Conservation (phyloP, 75 land plant genomes). For the Pinus albicaulis region DNA sequence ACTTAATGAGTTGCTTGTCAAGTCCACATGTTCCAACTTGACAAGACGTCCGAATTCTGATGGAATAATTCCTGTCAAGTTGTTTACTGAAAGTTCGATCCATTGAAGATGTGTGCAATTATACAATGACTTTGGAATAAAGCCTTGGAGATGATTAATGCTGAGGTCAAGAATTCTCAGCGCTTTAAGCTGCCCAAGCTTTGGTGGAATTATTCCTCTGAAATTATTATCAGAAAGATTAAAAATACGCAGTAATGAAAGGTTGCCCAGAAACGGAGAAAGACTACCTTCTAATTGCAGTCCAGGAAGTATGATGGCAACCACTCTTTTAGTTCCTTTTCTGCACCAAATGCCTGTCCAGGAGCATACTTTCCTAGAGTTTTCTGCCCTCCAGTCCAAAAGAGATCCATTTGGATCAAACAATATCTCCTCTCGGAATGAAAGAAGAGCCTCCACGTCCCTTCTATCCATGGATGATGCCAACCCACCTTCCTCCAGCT, state of each 20-base stretch:
- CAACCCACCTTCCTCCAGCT: too few relatives aligned
- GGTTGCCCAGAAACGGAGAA: conserved; percentile 5
- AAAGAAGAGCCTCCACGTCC: too few relatives aligned
- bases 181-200: conserved; percentile 10
- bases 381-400: too few relatives aligned
- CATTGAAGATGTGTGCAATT: not conserved
- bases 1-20: too few relatives aligned
- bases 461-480: too few relatives aligned
- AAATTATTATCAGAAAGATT: conserved; percentile 15
- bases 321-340: too few relatives aligned
- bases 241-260: conserved; percentile 9
- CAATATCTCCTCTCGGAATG: too few relatives aligned
- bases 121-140: not conserved
- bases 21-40: not conserved
- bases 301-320: too few relatives aligned
- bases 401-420: too few relatives aligned
- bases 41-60: not conserved
- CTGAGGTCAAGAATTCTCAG: conserved; percentile 7
- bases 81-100: conserved; percentile 10
- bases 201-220: conserved; percentile 12
- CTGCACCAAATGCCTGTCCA: too few relatives aligned
- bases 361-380: too few relatives aligned
- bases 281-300: not conserved
- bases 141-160: not conserved
- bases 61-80: not conserved